Conservation (phyloP, 2,329 filamentous ascomycete genomes). For the Xylariales sp. region DNA sequence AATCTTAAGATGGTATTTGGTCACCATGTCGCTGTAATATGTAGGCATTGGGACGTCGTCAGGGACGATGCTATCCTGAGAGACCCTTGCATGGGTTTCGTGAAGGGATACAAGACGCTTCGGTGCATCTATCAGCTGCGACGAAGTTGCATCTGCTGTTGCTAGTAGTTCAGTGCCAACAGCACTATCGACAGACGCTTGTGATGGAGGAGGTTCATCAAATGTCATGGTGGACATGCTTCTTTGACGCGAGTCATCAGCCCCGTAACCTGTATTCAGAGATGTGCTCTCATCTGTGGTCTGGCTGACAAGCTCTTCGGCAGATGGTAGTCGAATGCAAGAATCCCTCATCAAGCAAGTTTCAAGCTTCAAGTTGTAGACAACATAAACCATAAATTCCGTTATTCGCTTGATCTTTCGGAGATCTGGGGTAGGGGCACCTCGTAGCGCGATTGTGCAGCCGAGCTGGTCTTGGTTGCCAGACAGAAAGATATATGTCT, state of each 20-base stretch:
- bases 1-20: slow-evolving; percentile 88
- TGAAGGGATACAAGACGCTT: slow-evolving; percentile 33
- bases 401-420: slow-evolving; percentile 85
- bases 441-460: slow-evolving; percentile 89
- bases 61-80: slow-evolving; percentile 56
- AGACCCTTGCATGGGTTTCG: slow-evolving; percentile 37
- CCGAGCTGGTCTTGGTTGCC: slow-evolving; percentile 86
- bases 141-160: slow-evolving; percentile 11
- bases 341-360: slow-evolving; percentile 92
- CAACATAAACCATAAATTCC: slow-evolving; percentile 98
- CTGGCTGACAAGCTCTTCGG: slow-evolving; percentile 39
- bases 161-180: slow-evolving; percentile 11
- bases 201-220: slow-evolving; percentile 13
- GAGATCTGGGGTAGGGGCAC: slow-evolving; percentile 67
- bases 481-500: slow-evolving; percentile 93
- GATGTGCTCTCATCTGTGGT: slow-evolving; percentile 32
- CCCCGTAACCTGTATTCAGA: slow-evolving; percentile 18
- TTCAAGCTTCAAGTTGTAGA: slow-evolving; percentile 95
- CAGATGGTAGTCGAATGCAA: slow-evolving; percentile 75
- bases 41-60: slow-evolving; percentile 82
- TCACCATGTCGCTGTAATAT: slow-evolving; percentile 92
- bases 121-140: slow-evolving; percentile 12
- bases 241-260: slow-evolving; percentile 14
- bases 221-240: slow-evolving; percentile 14
- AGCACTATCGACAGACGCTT: slow-evolving; percentile 14